A percentile compares a stretch with the other conserved stretches of the same genome.
Evolutionary conservation across 176 grass and related monocot species (phyloP).

Genomic region (Raddia distichophylla): DNA sequence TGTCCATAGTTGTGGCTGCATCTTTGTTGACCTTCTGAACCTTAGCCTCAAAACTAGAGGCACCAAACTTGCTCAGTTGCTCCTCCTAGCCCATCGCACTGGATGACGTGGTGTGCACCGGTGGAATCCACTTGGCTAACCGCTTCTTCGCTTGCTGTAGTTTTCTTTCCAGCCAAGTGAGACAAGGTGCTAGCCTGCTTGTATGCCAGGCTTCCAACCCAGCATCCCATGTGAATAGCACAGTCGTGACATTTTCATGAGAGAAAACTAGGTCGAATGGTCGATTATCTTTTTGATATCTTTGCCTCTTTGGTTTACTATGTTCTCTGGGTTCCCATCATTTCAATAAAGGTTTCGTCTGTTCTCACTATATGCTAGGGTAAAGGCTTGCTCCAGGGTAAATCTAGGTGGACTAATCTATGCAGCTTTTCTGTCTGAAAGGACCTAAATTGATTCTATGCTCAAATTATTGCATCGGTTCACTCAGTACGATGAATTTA

Average conservation of each 20-base stretch:
- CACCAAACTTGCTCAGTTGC: no score
- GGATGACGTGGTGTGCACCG: no score
- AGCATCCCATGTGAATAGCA: no score
- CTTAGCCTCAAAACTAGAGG: no score
- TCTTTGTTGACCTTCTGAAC: no score
- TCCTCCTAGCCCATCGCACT: no score
- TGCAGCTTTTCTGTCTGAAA: background rate
- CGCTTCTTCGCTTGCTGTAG: no score
- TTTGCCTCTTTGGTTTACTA: background rate
- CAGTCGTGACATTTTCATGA: background rate
- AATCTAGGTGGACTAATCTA: background rate
- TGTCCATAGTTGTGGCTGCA: no score
- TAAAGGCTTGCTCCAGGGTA: background rate
- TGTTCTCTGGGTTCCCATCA: background rate
- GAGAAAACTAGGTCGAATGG: background rate
- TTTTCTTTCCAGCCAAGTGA: no score
- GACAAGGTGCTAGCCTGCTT: no score
- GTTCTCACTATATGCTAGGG: background rate
- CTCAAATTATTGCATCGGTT: background rate
- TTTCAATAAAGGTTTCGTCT: background rate
- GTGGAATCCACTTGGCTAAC: no score
- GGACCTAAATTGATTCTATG: background rate
- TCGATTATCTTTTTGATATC: background rate
- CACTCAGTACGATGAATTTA: background rate
- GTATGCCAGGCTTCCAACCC: no score